phyloP scores from a whole-genome alignment of 2,329 filamentous ascomycete species.

The Leptographium wingfieldii region DNA sequence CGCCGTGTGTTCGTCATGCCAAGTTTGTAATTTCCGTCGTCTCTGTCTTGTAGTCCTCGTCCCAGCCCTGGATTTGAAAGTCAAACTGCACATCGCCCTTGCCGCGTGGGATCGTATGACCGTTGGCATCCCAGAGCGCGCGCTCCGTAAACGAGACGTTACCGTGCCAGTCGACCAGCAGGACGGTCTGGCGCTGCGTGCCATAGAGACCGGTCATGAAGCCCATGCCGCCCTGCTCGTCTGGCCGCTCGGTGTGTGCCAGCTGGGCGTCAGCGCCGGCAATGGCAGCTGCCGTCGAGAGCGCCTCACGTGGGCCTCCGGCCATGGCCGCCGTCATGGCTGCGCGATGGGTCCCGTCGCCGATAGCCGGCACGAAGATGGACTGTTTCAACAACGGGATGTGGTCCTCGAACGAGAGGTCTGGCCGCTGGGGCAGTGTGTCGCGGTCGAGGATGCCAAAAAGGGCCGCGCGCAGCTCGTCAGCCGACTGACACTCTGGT shows the following conservation, averaged over 20 bases:
- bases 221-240: slow-evolving; percentile 19
- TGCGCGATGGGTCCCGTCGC: slow-evolving; percentile 26
- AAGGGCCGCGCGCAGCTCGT: slow-evolving; percentile 35
- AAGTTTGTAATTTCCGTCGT: too few relatives aligned
- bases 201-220: slow-evolving; percentile 51
- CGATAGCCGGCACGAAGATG: slow-evolving; percentile 49
- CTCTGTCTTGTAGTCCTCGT: slow-evolving; percentile 14
- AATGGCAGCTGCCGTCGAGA: slow-evolving; percentile 22
- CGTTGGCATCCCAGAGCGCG: slow-evolving; percentile 45
- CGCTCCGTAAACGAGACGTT: slow-evolving; percentile 48
- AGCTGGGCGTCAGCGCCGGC: slow-evolving; percentile 23
- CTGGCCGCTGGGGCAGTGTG: slow-evolving; percentile 33
- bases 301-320: slow-evolving; percentile 19
- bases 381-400: slow-evolving; percentile 42
- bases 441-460: slow-evolving; percentile 44
- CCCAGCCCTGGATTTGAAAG: slow-evolving; percentile 45
- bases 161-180: slow-evolving; percentile 51
- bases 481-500: slow-evolving; percentile 5
- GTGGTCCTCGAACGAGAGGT: slow-evolving; percentile 38
- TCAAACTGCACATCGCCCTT: slow-evolving; percentile 42
- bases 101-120: slow-evolving; percentile 39
- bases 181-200: slow-evolving; percentile 50
- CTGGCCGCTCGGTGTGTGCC: slow-evolving; percentile 23
- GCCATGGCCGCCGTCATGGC: slow-evolving; percentile 5
- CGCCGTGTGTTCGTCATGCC: too few relatives aligned